Conservation (phyloP, 2,329 filamentous ascomycete genomes). For the Penicillium sp. region DNA sequence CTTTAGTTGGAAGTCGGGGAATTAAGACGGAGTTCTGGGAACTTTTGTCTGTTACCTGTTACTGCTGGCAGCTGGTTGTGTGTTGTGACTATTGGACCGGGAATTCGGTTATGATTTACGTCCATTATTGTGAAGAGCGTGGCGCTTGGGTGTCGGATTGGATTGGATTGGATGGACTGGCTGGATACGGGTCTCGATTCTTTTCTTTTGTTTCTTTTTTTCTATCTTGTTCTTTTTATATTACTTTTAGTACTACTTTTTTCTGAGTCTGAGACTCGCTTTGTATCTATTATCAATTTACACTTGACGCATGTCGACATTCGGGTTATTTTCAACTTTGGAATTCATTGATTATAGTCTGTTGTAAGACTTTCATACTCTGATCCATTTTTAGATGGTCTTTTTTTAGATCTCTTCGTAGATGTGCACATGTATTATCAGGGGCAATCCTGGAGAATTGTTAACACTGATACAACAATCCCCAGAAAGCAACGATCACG, state of each 20-base stretch:
- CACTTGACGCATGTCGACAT: too few species aligned
- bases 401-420: too few species aligned
- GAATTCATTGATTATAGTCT: background rate
- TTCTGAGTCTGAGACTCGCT: constrained; percentile 9
- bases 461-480: background rate
- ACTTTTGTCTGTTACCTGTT: background rate
- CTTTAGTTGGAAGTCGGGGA: constrained; percentile 26
- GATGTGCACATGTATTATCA: too few species aligned
- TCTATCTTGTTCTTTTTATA: background rate
- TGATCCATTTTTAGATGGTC: too few species aligned
- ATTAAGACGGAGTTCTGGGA: constrained; percentile 3
- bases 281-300: background rate
- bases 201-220: background rate
- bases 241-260: constrained; percentile 8
- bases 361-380: too few species aligned
- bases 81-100: background rate
- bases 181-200: constrained; percentile 1
- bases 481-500: background rate
- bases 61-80: background rate
- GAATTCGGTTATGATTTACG: background rate
- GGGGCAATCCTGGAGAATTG: background rate
- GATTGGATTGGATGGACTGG: background rate
- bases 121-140: background rate
- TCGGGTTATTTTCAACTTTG: too few species aligned
- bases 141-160: background rate